Conservation (phyloP, 768 basidiomycete species). For the Collybia sp. region DNA sequence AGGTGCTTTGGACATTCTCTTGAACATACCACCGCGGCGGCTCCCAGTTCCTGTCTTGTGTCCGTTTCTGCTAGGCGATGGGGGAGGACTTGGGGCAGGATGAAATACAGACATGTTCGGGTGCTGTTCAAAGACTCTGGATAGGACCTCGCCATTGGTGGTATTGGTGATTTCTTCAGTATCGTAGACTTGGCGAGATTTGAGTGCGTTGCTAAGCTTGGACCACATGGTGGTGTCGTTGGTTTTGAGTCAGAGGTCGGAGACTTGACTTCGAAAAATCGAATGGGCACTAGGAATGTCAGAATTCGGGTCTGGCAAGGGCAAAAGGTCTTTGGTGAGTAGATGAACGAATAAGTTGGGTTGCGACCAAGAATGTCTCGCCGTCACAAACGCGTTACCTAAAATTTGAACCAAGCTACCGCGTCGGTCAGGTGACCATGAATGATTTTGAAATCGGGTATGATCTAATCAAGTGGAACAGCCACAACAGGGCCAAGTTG, state of each 20-base stretch:
- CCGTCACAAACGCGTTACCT: too few relatives aligned
- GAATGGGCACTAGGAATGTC: not conserved
- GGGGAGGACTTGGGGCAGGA: slow-evolving; percentile 34
- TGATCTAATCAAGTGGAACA: too few relatives aligned
- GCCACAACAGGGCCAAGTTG: too few relatives aligned
- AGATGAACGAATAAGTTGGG: too few relatives aligned
- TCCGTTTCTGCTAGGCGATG: slow-evolving; percentile 45
- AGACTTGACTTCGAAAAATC: not conserved
- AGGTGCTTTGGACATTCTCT: slow-evolving; percentile 40
- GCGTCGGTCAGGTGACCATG: too few relatives aligned
- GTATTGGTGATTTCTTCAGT: slow-evolving; percentile 22
- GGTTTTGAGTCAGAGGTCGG: not conserved
- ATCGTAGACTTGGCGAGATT: slow-evolving; percentile 28
- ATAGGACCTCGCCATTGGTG: slow-evolving; percentile 38
- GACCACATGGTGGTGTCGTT: slow-evolving; percentile 64
- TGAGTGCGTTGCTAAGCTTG: slow-evolving; percentile 54
- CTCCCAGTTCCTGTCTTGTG: too few relatives aligned
- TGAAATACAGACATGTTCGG: slow-evolving; percentile 60
- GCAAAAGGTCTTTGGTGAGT: not conserved
- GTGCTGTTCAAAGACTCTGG: slow-evolving; percentile 53
- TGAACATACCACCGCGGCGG: slow-evolving; percentile 44
- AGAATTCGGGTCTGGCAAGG: not conserved
- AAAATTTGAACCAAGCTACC: too few relatives aligned
- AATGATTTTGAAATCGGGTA: too few relatives aligned
- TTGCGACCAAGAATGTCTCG: too few relatives aligned